Conservation (phyloP, 352 stramenopile species). For the Phytophthora sojae region DNA sequence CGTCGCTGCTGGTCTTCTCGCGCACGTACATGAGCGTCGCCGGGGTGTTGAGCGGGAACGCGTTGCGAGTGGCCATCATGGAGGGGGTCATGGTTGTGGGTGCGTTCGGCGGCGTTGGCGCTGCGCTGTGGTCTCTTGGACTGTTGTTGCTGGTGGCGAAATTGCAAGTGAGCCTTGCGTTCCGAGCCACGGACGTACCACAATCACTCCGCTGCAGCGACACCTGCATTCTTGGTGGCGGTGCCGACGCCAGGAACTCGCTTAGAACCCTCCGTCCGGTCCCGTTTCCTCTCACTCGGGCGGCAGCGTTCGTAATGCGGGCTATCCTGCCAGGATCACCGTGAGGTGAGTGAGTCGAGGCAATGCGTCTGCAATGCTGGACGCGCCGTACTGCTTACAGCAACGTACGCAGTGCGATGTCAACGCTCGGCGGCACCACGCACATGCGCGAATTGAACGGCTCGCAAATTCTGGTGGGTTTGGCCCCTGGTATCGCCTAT, state of each 20-base stretch:
- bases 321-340: not conserved
- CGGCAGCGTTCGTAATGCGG: not conserved
- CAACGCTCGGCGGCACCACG: too few species aligned
- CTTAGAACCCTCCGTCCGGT: not conserved
- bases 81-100: conserved; percentile 10
- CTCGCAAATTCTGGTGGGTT: too few species aligned
- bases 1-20: conserved; percentile 10
- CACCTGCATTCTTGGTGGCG: conserved; percentile 43
- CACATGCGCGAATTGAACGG: too few species aligned
- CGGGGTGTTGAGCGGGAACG: conserved; percentile 22
- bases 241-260: conserved; percentile 17
- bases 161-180: conserved; percentile 61
- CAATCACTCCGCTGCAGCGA: conserved; percentile 53
- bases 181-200: conserved; percentile 49
- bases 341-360: too few species aligned
- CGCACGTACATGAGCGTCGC: conserved; percentile 24
- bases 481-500: too few species aligned
- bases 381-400: not conserved
- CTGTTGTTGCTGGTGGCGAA: conserved; percentile 2
- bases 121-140: not conserved
- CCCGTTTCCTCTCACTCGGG: not conserved
- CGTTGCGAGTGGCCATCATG: conserved; percentile 17
- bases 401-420: too few species aligned
- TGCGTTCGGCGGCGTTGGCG: not conserved
- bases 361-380: not conserved